Base-by-base conservation (phyloP, 441 rosid species). In the Manihot esculenta region DNA sequence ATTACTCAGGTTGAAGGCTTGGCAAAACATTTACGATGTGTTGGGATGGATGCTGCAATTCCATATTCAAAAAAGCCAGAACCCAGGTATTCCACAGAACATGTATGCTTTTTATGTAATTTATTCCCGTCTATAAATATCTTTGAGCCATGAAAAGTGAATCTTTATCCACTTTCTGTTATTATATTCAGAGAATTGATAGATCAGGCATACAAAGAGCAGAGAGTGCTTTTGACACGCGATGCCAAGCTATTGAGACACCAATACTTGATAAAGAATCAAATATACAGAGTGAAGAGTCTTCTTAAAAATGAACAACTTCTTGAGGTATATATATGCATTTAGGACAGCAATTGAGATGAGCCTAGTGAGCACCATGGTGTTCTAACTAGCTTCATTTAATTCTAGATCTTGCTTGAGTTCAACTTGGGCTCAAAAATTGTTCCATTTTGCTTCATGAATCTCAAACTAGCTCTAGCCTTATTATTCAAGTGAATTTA, bases 21-120 rank as follows among this genome's bases (percentile, higher is more conserved):
- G 86, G 98, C 98, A 6, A 94, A 94, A 79, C 97, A 94, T 86
- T 79, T 94, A 56, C 90, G 92, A 6, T 94, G 98, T 79, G 96
- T 94, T 56, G 97, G 96, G 41, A 73, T 94, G 42, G 97, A 94
- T 84, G 97, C 97, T 78, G 96, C 97, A 50, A 76, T 87, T 70
- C 93, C 97, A 54, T 70, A 42, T 70, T 83, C 85, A 0, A 91
- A 76, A 78, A 91, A 80, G 77, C 97, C 97, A 1, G 90, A 87
- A 74, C 71, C 97, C 57, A 91, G 98, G 94, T 89, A 69, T 63
- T 23, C 57, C 38, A 59, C 51, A 49, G 33, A 56, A 41, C 68
- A 5, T 55, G 50, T 56, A 13, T 66, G 7, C 5, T 1, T 8
- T 74, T 68, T 44, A 13, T 27, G 20, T 7, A 14, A 14, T 45